Percentiles rank a stretch among this genome's conserved stretches.
Conservation (phyloP, 257 asterid genomes). For the Nicotiana noctiflora region DNA sequence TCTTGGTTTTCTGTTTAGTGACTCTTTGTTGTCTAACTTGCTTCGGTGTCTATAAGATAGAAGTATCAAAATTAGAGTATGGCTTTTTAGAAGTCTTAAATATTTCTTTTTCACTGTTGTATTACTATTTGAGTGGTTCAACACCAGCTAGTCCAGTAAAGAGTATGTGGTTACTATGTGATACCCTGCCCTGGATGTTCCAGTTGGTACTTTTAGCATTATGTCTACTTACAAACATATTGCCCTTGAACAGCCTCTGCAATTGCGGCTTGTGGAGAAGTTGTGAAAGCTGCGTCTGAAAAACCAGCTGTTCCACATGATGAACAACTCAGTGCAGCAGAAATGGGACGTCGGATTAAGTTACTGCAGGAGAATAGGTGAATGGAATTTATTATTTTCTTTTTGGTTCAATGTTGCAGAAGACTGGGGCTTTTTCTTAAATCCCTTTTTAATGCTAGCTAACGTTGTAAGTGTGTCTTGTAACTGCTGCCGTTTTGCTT, state of each 20-base stretch:
- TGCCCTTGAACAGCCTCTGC: constrained; percentile 55
- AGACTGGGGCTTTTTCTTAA: not conserved
- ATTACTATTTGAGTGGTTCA: not conserved
- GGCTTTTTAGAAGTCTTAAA: not conserved
- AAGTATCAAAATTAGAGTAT: not conserved
- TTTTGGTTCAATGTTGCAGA: not conserved
- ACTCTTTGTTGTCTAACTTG: not conserved
- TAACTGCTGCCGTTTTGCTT: not conserved
- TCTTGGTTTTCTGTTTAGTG: not conserved
- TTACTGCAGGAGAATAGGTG: constrained; percentile 80
- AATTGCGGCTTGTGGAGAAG: constrained; percentile 47
- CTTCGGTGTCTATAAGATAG: not conserved
- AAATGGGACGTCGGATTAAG: constrained; percentile 74
- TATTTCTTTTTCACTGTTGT: not conserved
- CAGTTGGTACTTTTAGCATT: not conserved
- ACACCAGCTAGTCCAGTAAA: not conserved
- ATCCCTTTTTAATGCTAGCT: not conserved
- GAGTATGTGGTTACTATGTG: not conserved
- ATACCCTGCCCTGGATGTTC: not conserved
- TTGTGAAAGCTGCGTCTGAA: constrained; percentile 43
- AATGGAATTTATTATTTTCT: constrained; percentile 2
- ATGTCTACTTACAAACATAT: not conserved
- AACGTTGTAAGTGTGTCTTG: not conserved
- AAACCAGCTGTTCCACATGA: constrained; percentile 37
- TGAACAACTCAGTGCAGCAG: constrained; percentile 73